Conservation (phyloP, 108 stramenopile species). For the Cyclotella baltica region DNA sequence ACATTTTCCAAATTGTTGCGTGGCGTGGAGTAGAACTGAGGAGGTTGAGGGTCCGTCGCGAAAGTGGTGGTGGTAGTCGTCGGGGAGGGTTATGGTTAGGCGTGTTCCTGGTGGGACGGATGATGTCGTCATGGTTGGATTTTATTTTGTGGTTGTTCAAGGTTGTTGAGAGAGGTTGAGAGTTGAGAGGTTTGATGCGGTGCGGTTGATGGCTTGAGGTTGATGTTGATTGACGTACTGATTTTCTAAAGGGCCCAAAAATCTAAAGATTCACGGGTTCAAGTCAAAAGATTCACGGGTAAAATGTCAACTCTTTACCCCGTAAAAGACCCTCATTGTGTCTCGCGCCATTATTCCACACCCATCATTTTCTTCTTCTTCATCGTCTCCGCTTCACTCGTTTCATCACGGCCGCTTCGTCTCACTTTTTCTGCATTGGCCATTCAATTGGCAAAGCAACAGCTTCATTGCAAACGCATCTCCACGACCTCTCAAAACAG, state of each 20-base stretch:
- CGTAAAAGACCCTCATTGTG: background rate
- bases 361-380: too few species aligned
- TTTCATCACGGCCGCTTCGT: too few species aligned
- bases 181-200: background rate
- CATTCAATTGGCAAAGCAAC: too few species aligned
- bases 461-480: too few species aligned
- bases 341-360: conserved; percentile 2
- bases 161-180: background rate
- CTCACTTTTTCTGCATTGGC: too few species aligned
- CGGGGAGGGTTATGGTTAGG: conserved; percentile 78
- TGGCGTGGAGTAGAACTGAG: conserved; percentile 70
- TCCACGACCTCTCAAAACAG: too few species aligned
- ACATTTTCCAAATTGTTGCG: conserved; percentile 79
- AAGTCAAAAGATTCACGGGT: background rate
- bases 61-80: conserved; percentile 98
- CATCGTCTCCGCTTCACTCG: too few species aligned
- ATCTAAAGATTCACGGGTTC: background rate
- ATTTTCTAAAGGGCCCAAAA: background rate
- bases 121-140: too few species aligned
- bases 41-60: conserved; percentile 82
- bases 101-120: conserved; percentile 46
- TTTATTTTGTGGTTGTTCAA: too few species aligned
- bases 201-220: background rate
- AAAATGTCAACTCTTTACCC: background rate
- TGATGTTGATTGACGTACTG: background rate